Percentiles rank a stretch among this genome's conserved stretches.
phyloP scores from a whole-genome alignment of 1,139 yeast genomes.

The Pichia sp. region DNA sequence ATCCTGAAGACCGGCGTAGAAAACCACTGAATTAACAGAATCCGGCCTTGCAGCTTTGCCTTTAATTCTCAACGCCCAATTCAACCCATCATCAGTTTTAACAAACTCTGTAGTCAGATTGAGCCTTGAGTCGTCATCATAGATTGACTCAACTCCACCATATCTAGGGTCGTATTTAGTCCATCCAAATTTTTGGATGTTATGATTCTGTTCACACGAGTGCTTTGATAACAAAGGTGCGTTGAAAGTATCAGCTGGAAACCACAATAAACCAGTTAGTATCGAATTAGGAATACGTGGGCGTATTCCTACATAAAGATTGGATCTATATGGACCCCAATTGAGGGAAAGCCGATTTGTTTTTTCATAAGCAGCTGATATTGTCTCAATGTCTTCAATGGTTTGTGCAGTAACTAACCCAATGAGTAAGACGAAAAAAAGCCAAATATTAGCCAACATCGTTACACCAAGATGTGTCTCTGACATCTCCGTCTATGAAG shows the following conservation, averaged over 20 bases:
- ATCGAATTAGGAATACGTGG: slow-evolving; percentile 79
- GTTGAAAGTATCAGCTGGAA: slow-evolving; percentile 55
- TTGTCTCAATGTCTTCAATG: slow-evolving; percentile 2
- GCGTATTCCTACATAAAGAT: slow-evolving; percentile 77
- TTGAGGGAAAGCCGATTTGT: slow-evolving; percentile 44
- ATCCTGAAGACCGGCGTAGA: slow-evolving; percentile 75
- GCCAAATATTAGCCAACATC: neutral
- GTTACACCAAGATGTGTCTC: neutral
- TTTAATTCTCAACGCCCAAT: slow-evolving; percentile 71
- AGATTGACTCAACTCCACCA: slow-evolving; percentile 79
- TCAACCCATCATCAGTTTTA: slow-evolving; percentile 60
- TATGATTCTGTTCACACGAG: slow-evolving; percentile 70
- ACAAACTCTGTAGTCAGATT: slow-evolving; percentile 69
- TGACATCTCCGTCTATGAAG: too few relatives aligned
- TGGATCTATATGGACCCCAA: slow-evolving; percentile 95
- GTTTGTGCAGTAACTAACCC: slow-evolving; percentile 1
- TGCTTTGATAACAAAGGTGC: slow-evolving; percentile 69
- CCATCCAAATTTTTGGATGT: slow-evolving; percentile 81
- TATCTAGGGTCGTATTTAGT: slow-evolving; percentile 74
- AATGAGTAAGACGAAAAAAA: neutral
- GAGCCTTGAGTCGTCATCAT: slow-evolving; percentile 61
- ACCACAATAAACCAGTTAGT: slow-evolving; percentile 87
- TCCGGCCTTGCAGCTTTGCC: slow-evolving; percentile 55
- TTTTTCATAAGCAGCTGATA: slow-evolving; percentile 27
- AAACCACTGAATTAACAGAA: slow-evolving; percentile 59